These are phyloP conservation scores for Dictyostelium capitatum DNA, from an alignment of 78 protist species.

Conservation along the genomic window DNA sequence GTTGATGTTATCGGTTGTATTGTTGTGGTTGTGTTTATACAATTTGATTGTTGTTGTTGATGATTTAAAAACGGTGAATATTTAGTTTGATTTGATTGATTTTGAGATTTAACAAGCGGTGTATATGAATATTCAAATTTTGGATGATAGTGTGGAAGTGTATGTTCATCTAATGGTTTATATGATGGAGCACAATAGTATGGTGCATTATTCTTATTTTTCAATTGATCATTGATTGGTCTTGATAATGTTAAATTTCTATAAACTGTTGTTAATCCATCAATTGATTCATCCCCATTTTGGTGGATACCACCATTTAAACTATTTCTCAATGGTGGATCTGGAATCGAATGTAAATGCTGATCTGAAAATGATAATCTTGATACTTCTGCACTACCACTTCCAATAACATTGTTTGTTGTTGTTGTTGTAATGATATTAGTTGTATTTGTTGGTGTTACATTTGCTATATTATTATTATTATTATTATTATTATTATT, in stretches of 20 bases:
- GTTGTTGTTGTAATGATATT: no score
- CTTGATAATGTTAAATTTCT: constrained; percentile 48
- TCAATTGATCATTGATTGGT: background rate
- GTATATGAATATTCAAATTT: constrained; percentile 67
- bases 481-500: no score
- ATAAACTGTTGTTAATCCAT: constrained; percentile 46
- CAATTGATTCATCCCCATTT: constrained; percentile 26
- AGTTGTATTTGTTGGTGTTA: no score
- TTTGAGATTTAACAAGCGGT: constrained; percentile 36
- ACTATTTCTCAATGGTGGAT: background rate
- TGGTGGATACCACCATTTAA: background rate
- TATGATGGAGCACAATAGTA: constrained; percentile 78
- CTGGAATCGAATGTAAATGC: background rate
- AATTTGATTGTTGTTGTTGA: background rate
- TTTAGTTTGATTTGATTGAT: constrained; percentile 10
- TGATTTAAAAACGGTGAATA: constrained; percentile 22
- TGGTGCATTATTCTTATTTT: constrained; percentile 28
- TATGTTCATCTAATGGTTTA: constrained; percentile 59
- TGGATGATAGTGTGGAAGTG: constrained; percentile 40
- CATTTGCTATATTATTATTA: no score
- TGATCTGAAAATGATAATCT: background rate
- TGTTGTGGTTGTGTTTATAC: background rate
- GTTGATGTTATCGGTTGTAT: background rate
- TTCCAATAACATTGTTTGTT: background rate
- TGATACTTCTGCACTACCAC: background rate